These are phyloP conservation scores for Bretschneidera sinensis DNA, from an alignment of 345 rosid genomes.

Conservation along the genomic window DNA sequence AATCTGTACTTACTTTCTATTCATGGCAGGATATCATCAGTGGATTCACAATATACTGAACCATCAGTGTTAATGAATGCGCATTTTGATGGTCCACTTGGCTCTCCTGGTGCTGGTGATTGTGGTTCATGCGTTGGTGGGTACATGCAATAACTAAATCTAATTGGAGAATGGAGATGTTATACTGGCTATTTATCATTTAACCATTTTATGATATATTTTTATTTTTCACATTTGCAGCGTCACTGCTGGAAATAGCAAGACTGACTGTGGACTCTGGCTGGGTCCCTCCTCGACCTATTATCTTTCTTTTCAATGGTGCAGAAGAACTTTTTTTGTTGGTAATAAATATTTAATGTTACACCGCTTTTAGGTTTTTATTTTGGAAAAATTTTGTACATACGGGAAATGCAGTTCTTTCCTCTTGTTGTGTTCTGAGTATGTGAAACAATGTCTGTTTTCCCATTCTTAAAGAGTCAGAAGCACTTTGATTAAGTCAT, in stretches of 20 bases:
- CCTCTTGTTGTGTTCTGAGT: too few species aligned
- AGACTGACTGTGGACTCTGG: conserved; percentile 77
- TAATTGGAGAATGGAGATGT: conserved; percentile 7
- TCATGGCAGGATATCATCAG: conserved; percentile 68
- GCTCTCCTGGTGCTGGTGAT: conserved; percentile 97
- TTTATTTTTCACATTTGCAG: conserved; percentile 40
- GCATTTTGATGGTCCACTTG: conserved; percentile 88
- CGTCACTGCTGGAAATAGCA: conserved; percentile 83
- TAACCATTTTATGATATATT: conserved; percentile 12
- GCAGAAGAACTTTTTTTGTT: conserved; percentile 94
- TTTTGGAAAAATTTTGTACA: neutral
- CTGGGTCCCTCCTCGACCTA: conserved; percentile 82
- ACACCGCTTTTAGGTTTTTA: neutral
- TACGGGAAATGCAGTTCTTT: too few species aligned
- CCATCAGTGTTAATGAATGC: conserved; percentile 89
- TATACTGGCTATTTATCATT: neutral
- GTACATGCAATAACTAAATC: conserved; percentile 19
- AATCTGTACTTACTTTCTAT: conserved; percentile 12
- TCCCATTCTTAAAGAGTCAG: too few species aligned
- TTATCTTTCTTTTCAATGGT: conserved; percentile 90
- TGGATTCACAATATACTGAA: conserved; percentile 53
- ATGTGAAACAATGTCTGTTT: too few species aligned
- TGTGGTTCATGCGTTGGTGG: conserved; percentile 96
- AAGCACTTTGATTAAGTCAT: neutral
- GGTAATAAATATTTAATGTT: conserved; percentile 30